A percentile compares a stretch with the other conserved stretches of the same genome.
Conservation (phyloP, 345 rosid species). For the Lepidium africanum region DNA sequence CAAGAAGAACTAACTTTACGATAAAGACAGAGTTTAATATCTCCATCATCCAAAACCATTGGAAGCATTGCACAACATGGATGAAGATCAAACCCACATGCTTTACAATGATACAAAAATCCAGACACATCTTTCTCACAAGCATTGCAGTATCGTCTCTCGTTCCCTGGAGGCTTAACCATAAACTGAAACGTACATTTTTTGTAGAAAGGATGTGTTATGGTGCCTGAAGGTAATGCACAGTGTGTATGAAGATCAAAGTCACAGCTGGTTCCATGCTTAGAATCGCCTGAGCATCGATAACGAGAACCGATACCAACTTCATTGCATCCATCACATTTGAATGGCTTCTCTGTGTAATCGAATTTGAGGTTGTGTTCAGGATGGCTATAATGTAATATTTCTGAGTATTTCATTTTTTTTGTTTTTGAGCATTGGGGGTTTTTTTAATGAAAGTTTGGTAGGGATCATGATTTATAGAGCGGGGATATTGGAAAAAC, state of each 20-base stretch:
- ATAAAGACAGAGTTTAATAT: conserved; percentile 56
- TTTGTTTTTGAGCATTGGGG: not conserved
- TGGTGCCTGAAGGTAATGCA: conserved; percentile 41
- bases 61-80: conserved; percentile 97
- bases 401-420: conserved; percentile 63
- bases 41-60: conserved; percentile 70
- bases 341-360: conserved; percentile 67
- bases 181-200: conserved; percentile 79
- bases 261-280: conserved; percentile 31
- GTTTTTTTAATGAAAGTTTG: not conserved
- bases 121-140: conserved; percentile 71
- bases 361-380: conserved; percentile 59
- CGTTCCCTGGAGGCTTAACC: conserved; percentile 51
- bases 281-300: conserved; percentile 32
- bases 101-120: conserved; percentile 69
- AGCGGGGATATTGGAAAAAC: not conserved
- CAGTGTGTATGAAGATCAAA: conserved; percentile 87
- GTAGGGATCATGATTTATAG: conserved; percentile 6
- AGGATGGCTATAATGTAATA: conserved; percentile 73
- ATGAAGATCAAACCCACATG: conserved; percentile 87
- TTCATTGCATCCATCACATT: conserved; percentile 94
- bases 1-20: conserved; percentile 68
- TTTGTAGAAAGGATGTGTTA: conserved; percentile 74
- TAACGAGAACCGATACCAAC: conserved; percentile 81
- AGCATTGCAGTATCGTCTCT: conserved; percentile 67